Percentiles rank a stretch among this genome's conserved stretches.
Conservation (phyloP, 805 yeast genomes). For the Lipomyces chichibuensis region DNA sequence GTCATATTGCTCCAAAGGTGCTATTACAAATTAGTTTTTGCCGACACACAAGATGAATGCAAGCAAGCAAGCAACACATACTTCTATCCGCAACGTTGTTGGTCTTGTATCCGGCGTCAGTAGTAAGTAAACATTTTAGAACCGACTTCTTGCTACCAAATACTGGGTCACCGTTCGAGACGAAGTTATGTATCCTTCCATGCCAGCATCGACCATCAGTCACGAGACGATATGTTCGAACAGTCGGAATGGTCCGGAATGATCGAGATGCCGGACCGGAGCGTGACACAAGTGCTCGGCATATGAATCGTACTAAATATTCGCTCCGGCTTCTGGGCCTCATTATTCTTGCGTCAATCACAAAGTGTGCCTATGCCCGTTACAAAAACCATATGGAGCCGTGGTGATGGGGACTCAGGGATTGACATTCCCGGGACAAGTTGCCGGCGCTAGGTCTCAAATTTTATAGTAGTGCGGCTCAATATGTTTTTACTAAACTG, state of each 20-base stretch:
- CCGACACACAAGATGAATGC: not conserved
- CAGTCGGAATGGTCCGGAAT: not conserved
- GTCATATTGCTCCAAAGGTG: conserved; percentile 30
- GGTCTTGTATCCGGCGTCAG: not conserved
- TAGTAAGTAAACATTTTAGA: not conserved
- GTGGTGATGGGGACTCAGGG: not conserved
- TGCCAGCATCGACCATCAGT: not conserved
- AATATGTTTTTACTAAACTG: too few species aligned
- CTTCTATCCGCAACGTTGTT: not conserved
- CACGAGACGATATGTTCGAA: not conserved
- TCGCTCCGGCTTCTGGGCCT: not conserved
- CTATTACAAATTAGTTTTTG: conserved; percentile 2
- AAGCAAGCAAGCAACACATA: not conserved
- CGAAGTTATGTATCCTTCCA: not conserved
- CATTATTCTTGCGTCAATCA: not conserved
- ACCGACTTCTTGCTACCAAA: not conserved
- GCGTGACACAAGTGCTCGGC: not conserved
- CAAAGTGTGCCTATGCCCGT: not conserved
- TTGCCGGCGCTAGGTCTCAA: not conserved
- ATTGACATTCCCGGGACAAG: not conserved
- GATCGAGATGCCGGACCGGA: not conserved
- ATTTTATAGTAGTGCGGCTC: too few species aligned
- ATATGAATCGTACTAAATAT: not conserved
- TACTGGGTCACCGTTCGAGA: not conserved
- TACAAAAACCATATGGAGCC: not conserved